Evolutionary conservation across 495 filamentous ascomycete genomes (phyloP), one percentile per base, ranked within the genome.

Genomic region (Penicillium cataractarum): DNA sequence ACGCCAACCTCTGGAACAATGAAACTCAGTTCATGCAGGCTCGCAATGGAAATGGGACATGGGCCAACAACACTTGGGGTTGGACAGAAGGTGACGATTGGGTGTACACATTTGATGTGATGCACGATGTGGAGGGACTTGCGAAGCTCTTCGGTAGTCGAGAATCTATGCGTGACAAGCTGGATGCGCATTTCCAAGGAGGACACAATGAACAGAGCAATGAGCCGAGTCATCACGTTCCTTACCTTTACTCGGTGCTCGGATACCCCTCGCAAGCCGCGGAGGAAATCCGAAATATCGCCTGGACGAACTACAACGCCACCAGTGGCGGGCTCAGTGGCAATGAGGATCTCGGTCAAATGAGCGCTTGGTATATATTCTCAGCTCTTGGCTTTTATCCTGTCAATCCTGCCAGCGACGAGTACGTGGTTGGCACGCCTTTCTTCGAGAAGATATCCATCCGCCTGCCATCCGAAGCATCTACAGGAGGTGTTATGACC

Each of bases 51-150:
- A 73, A 73, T 27, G 70, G 68, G 6, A 68, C 52, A 6, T 73
- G 70, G 70, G 70, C 68, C 6, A 61, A 66, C 26, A 62, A 42
- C 21, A 62, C 65, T 12, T 73, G 63, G 53, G 70, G 70, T 6
- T 73, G 70, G 70, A 73, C 70, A 0, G 70, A 73, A 44, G 70
- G 70, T 2, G 68, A 73, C 51, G 63, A 66, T 22, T 73, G 70
- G 70, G 68, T 73, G 8, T 73, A 73, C 42, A 73, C 70, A 1
- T 73, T 73, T 24, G 70, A 73, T 19, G 70, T 73, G 10, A 63
- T 73, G 65, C 70, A 73, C 31, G 68, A 73, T 50, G 58, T 71
- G 13, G 48, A 65, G 27, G 68, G 68, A 0, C 35, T 73, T 13
- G 58, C 68, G 26, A 13, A 26, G 1, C 61, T 73, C 12, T 73